Evolutionary conservation across 768 basidiomycete species (phyloP).

Genomic region (Cystofilobasidium macerans): DNA sequence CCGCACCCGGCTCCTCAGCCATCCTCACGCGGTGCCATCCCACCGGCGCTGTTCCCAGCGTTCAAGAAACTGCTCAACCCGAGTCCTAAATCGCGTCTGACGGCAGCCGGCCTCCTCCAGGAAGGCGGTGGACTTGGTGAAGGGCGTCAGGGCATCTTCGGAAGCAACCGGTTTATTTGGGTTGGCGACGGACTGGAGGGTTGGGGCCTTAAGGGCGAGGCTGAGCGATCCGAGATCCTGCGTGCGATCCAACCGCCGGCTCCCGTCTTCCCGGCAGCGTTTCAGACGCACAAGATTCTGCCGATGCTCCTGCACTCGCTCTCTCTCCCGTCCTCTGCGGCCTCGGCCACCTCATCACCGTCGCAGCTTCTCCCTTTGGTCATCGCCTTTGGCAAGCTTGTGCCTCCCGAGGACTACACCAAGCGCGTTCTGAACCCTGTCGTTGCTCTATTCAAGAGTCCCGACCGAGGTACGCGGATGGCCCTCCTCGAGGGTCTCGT

Average conservation of each 20-base stretch:
- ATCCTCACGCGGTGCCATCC: slow-evolving; percentile 67
- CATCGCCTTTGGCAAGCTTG: slow-evolving; percentile 43
- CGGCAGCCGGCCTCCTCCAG: slow-evolving; percentile 65
- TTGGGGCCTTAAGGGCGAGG: slow-evolving; percentile 68
- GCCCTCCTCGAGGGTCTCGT: slow-evolving; percentile 75
- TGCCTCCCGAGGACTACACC: slow-evolving; percentile 46
- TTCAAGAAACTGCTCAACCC: slow-evolving; percentile 87
- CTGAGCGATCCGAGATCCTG: slow-evolving; percentile 62
- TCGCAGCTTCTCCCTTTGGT: slow-evolving; percentile 35
- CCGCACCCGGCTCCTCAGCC: slow-evolving; percentile 69
- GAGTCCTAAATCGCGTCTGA: slow-evolving; percentile 65
- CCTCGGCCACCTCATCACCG: slow-evolving; percentile 11
- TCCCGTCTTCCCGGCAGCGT: slow-evolving; percentile 71
- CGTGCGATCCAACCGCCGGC: slow-evolving; percentile 66
- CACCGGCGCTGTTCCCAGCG: slow-evolving; percentile 57
- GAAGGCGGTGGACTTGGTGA: slow-evolving; percentile 58
- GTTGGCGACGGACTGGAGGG: slow-evolving; percentile 75
- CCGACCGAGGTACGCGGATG: slow-evolving; percentile 89
- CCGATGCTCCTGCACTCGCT: slow-evolving; percentile 54
- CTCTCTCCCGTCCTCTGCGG: slow-evolving; percentile 29
- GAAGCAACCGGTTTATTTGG: slow-evolving; percentile 66
- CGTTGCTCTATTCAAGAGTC: slow-evolving; percentile 70
- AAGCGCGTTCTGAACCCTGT: slow-evolving; percentile 62
- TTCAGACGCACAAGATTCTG: slow-evolving; percentile 71
- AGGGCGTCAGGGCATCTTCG: slow-evolving; percentile 58